Evolutionary conservation across 2,329 filamentous ascomycete genomes (phyloP).

Genomic region (Myrmaecium sp.): DNA sequence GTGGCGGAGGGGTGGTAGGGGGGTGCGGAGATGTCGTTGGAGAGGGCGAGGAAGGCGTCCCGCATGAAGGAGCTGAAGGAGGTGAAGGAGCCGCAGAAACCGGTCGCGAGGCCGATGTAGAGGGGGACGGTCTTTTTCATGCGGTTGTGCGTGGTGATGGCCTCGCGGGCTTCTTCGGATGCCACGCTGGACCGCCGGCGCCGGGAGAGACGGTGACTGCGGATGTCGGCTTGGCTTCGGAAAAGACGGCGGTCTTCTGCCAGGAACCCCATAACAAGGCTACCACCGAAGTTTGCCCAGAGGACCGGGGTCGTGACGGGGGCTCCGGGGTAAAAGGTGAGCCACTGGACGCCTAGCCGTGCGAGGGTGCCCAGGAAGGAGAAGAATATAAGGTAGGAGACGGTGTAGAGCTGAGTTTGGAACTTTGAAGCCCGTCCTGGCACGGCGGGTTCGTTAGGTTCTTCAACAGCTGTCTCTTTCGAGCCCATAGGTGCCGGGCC

Average conservation of each 20-base stretch:
- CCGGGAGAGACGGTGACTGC: constrained; percentile 15
- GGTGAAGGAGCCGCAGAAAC: constrained; percentile 79
- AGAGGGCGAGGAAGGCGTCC: constrained; percentile 62
- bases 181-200: constrained; percentile 21
- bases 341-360: constrained; percentile 58
- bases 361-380: constrained; percentile 71
- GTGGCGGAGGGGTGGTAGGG: constrained; percentile 21
- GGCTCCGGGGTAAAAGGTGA: constrained; percentile 64
- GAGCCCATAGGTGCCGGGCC: not conserved
- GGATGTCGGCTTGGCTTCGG: constrained; percentile 36
- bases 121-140: constrained; percentile 75
- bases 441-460: not conserved
- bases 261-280: constrained; percentile 72
- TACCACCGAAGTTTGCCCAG: constrained; percentile 79
- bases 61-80: constrained; percentile 77
- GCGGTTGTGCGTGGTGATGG: constrained; percentile 24
- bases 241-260: constrained; percentile 64
- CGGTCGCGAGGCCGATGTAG: constrained; percentile 73
- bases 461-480: not conserved
- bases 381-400: constrained; percentile 75
- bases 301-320: constrained; percentile 58
- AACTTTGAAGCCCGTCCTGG: constrained; percentile 9
- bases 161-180: constrained; percentile 24
- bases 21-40: constrained; percentile 50
- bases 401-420: constrained; percentile 36